A percentile compares a stretch with the other conserved stretches of the same genome.
Evolutionary conservation across 305 asterid species (phyloP).

Genomic region (Andrographis paniculata): DNA sequence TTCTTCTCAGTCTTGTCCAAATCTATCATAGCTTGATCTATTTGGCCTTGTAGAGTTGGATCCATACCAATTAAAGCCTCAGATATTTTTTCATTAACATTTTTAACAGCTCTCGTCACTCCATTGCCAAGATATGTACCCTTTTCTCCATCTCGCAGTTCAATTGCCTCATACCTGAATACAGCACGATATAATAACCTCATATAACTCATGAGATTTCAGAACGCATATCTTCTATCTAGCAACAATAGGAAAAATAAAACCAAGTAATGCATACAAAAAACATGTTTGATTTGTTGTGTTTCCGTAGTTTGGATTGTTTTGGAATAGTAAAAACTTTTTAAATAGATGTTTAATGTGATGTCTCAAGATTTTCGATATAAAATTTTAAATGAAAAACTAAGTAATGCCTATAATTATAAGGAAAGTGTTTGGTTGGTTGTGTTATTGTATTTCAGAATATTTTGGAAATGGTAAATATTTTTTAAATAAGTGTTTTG

Average conservation of each 20-base stretch:
- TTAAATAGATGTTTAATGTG: too few relatives aligned
- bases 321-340: too few relatives aligned
- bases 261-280: not conserved
- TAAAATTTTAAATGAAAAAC: too few relatives aligned
- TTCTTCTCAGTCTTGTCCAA: constrained; percentile 95
- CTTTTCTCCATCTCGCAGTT: constrained; percentile 91
- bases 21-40: constrained; percentile 97
- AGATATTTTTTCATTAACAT: constrained; percentile 88
- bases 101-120: constrained; percentile 84
- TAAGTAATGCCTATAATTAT: too few relatives aligned
- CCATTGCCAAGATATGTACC: constrained; percentile 93
- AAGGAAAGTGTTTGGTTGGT: too few relatives aligned
- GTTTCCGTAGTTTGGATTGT: too few relatives aligned
- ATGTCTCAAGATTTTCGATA: too few relatives aligned
- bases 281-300: too few relatives aligned
- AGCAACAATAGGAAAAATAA: constrained; percentile 9
- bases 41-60: constrained; percentile 93
- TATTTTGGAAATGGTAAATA: too few relatives aligned
- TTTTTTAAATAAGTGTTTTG: too few relatives aligned
- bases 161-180: constrained; percentile 84
- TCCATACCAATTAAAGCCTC: constrained; percentile 98
- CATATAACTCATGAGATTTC: not conserved
- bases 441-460: too few relatives aligned
- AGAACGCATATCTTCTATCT: constrained; percentile 8
- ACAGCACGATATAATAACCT: constrained; percentile 18